Evolutionary conservation across 2,329 filamentous ascomycete genomes (phyloP).

Genomic region (Colletotrichum gigasporum): DNA sequence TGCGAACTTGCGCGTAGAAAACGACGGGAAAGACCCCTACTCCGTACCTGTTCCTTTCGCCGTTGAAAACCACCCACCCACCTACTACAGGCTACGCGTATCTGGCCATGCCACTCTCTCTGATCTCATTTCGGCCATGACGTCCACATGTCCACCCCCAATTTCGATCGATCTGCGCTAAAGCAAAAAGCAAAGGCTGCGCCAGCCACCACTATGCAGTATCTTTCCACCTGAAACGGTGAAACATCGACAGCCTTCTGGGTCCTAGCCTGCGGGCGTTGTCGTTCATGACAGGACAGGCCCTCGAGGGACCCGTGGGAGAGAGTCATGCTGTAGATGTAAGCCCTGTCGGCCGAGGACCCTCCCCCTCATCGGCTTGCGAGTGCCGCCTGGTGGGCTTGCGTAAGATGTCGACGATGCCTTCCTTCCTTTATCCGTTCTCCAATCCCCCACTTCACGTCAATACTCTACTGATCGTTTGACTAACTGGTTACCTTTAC

Average conservation of each 20-base stretch:
- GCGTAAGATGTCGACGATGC: neutral
- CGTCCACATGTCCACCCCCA: slow-evolving; percentile 26
- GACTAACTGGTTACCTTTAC: neutral
- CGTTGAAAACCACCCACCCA: neutral
- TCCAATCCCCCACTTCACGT: slow-evolving; percentile 14
- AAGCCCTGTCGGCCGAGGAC: slow-evolving; percentile 4
- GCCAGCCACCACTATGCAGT: slow-evolving; percentile 11
- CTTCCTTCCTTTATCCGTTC: neutral
- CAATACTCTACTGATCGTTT: neutral
- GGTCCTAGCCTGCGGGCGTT: slow-evolving; percentile 16
- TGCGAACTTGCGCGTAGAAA: too few species aligned
- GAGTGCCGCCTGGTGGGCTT: neutral
- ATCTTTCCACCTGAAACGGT: slow-evolving; percentile 29
- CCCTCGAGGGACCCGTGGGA: neutral
- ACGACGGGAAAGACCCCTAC: too few species aligned
- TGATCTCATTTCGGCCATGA: slow-evolving; percentile 29
- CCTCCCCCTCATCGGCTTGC: slow-evolving; percentile 18
- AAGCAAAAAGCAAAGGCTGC: slow-evolving; percentile 17
- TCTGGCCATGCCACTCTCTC: neutral
- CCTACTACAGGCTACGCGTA: too few species aligned
- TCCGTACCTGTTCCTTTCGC: too few species aligned
- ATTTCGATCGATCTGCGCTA: slow-evolving; percentile 32
- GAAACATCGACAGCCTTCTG: slow-evolving; percentile 28
- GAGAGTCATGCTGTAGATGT: slow-evolving; percentile 5
- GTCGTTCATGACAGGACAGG: slow-evolving; percentile 8